Conservation (phyloP, 495 filamentous ascomycete species). For the Aspergillus diversus region DNA sequence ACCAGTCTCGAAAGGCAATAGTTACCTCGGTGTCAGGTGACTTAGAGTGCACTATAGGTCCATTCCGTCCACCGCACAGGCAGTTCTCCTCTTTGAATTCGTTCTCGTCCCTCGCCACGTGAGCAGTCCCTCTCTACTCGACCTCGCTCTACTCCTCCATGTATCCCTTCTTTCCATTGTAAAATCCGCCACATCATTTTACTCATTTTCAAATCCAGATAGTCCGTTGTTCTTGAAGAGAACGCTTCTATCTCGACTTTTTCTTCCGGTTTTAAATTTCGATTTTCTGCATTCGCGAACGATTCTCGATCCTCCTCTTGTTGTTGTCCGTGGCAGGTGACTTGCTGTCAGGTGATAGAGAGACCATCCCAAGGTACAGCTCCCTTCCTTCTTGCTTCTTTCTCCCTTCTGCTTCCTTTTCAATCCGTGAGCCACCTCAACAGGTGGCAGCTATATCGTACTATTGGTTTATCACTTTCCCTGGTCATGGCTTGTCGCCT, state of each 20-base stretch:
- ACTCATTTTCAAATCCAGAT: conserved; percentile 27
- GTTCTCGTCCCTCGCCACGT: conserved; percentile 43
- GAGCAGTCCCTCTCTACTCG: conserved; percentile 49
- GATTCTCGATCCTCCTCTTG: conserved; percentile 44
- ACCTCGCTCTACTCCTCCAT: conserved; percentile 35
- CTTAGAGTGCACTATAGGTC: conserved; percentile 33
- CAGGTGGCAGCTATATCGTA: conserved; percentile 4
- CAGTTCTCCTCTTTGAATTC: conserved; percentile 33
- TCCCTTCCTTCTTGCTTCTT: conserved; percentile 21
- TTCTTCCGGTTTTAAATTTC: conserved; percentile 29
- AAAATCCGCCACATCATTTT: conserved; percentile 33
- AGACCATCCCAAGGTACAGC: conserved; percentile 52
- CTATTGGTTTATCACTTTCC: conserved; percentile 10
- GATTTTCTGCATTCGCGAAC: conserved; percentile 31
- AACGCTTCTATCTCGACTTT: conserved; percentile 17
- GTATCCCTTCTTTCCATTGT: conserved; percentile 37
- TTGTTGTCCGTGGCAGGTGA: conserved; percentile 56
- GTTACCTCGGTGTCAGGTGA: conserved; percentile 41
- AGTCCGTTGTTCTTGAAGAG: conserved; percentile 11
- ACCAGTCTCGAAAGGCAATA: neutral
- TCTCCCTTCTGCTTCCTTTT: conserved; percentile 9
- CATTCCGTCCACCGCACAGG: conserved; percentile 25
- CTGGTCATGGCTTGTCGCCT: conserved; percentile 2
- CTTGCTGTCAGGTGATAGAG: conserved; percentile 58
- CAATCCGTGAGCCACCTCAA: conserved; percentile 6